Evolutionary conservation across 225 moss, liverwort and hornwort genomes (phyloP).

Genomic region (Rhytidiadelphus loreus): DNA sequence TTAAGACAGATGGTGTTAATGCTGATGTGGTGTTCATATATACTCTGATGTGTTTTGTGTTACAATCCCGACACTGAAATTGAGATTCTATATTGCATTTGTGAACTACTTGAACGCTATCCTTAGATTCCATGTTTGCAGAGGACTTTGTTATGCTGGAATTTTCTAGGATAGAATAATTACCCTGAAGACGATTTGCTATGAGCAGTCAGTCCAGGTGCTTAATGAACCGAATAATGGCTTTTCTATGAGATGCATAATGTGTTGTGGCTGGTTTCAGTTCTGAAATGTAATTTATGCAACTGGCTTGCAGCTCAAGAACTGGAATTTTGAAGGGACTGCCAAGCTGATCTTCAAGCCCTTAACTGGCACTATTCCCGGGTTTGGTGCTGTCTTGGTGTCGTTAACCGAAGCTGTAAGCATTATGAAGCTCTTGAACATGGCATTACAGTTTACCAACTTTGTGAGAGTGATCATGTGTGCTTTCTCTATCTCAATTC

Average conservation of each 20-base stretch:
- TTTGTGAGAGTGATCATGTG: background rate
- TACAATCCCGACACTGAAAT: background rate
- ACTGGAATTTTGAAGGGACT: conserved; percentile 52
- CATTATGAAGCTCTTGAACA: background rate
- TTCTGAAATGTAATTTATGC: background rate
- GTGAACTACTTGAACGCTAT: background rate
- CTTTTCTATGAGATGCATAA: background rate
- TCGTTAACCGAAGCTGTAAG: conserved; percentile 74
- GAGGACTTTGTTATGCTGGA: background rate
- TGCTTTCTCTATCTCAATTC: background rate
- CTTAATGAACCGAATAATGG: background rate
- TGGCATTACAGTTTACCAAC: background rate
- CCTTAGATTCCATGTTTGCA: background rate
- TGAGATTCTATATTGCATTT: background rate
- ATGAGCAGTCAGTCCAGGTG: background rate
- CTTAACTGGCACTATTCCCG: conserved; percentile 58
- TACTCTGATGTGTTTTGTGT: background rate
- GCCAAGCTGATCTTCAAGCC: conserved; percentile 83
- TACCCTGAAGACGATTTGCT: background rate
- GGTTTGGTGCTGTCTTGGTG: conserved; percentile 78
- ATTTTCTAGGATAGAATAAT: background rate
- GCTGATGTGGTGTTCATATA: background rate
- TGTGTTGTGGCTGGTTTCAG: background rate
- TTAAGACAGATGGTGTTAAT: background rate
- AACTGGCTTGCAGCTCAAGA: conserved; percentile 48